Evolutionary conservation across 1,284 basidiomycete species (phyloP), one percentile per base, ranked within the genome.

Genomic region (Marasmius fiardii): DNA sequence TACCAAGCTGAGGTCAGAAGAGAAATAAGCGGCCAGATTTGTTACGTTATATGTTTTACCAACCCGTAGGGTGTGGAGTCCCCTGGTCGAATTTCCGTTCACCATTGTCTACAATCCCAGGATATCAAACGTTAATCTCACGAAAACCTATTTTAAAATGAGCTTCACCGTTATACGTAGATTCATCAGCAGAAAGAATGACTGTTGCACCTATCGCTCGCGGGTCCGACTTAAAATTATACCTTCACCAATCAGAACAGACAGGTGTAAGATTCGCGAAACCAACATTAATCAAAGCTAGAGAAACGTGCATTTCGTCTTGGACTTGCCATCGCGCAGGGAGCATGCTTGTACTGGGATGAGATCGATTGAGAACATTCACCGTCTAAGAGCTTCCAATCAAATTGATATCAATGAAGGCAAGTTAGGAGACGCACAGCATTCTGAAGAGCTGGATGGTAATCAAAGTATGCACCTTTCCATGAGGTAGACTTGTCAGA

Each of bases 221-320:
- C 11, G 90, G 90, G 67, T 93, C 86, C 0, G 82, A 86, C 61
- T 85, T 82, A 72, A 90, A 92, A 68, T 90, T 86, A 70, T 93
- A 93, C 73, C 83, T 86, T 31, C 28, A 31, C 28, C 4, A 31
- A 4, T 10, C 28, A 31, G 10, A 4, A 51, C 16, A 51, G 41
- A 48, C 23, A 37, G 7, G 51, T 26, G 20, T 45, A 8, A 33
- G 21, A 33, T 43, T 60, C 53, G 26, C 37, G 39, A 26, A 16
- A n/a, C 39, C 14, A 21, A 18, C 7, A 31, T 23, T 41, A 35
- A 8, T 35, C 21, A 39, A 23, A 18, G 14, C 12, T 23, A 11
- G 21, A 24, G 20, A 26, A 11, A 11, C 71, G 51, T 57, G 83
- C 80, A 85, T 82, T 67, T 87, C 84, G 61, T 86, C 84, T 51